Conservation (phyloP, 225 moss, liverwort and hornwort species). For the Physcomitrellopsis africana region DNA sequence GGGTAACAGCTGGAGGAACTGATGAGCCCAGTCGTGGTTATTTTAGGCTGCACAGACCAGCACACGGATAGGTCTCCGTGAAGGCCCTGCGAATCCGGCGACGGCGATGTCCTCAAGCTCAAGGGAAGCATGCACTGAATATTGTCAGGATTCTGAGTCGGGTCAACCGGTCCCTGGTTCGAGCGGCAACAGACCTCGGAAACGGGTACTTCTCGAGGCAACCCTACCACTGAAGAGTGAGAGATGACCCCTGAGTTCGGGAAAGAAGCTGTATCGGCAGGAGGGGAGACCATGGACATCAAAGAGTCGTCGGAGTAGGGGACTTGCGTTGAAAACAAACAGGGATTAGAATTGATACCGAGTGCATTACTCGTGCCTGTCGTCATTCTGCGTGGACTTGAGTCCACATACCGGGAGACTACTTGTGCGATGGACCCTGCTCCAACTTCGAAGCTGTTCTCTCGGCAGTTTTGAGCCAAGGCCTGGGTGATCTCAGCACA, state of each 20-base stretch:
- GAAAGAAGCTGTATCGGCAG: conserved; percentile 43
- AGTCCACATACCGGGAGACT: conserved; percentile 35
- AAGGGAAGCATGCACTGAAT: conserved; percentile 53
- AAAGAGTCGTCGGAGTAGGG: conserved; percentile 57
- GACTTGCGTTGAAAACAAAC: conserved; percentile 46
- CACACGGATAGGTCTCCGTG: conserved; percentile 30
- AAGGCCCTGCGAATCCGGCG: conserved; percentile 1
- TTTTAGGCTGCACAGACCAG: neutral
- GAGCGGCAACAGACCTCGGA: conserved; percentile 13
- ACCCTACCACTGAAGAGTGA: conserved; percentile 52
- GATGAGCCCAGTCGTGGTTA: neutral
- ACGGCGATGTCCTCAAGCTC: conserved; percentile 35
- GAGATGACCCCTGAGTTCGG: conserved; percentile 38
- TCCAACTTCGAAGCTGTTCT: conserved; percentile 20
- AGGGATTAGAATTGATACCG: conserved; percentile 26
- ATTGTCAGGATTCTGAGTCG: conserved; percentile 52
- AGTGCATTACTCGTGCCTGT: neutral
- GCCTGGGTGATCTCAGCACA: conserved; percentile 14
- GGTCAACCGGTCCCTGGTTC: conserved; percentile 18
- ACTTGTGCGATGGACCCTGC: conserved; percentile 44
- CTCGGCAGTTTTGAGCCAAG: neutral
- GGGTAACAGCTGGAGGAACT: neutral
- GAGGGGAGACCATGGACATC: conserved; percentile 37
- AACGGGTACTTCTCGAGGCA: neutral
- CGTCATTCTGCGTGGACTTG: neutral